phyloP scores from a whole-genome alignment of 1,284 basidiomycete species.

The Volvariella surrecta region DNA sequence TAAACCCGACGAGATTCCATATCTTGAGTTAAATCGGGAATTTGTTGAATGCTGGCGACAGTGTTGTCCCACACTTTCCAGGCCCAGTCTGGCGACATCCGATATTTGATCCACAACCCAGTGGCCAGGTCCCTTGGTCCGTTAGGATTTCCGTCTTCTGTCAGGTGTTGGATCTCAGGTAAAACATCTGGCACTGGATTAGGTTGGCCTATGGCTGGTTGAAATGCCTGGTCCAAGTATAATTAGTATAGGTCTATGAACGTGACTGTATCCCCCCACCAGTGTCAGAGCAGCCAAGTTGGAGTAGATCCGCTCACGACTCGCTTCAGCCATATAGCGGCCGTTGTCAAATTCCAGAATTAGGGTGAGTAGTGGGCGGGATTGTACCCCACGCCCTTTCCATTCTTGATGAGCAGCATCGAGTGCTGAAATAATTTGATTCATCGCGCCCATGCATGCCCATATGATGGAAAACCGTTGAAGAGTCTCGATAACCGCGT shows the following conservation, averaged over 20 bases:
- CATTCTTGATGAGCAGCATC: conserved; percentile 52
- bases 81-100: conserved; percentile 60
- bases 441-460: conserved; percentile 65
- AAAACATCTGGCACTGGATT: conserved; percentile 49
- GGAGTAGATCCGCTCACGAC: conserved; percentile 47
- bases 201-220: conserved; percentile 34
- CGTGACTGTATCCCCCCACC: conserved; percentile 29
- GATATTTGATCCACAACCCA: conserved; percentile 71
- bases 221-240: conserved; percentile 33
- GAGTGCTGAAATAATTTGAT: conserved; percentile 46
- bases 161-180: conserved; percentile 59
- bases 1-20: conserved; percentile 34
- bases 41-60: conserved; percentile 58
- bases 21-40: conserved; percentile 47
- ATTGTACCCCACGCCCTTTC: conserved; percentile 55
- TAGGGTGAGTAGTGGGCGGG: conserved; percentile 49
- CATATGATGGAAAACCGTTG: conserved; percentile 62
- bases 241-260: conserved; percentile 2
- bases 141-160: conserved; percentile 44
- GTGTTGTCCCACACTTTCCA: conserved; percentile 77
- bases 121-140: conserved; percentile 65
- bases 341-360: conserved; percentile 57
- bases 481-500: conserved; percentile 55
- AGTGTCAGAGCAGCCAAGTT: conserved; percentile 53
- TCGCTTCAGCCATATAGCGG: conserved; percentile 39